Base-by-base conservation (phyloP, 768 basidiomycete genomes). In the Lactarius deliciosus region DNA sequence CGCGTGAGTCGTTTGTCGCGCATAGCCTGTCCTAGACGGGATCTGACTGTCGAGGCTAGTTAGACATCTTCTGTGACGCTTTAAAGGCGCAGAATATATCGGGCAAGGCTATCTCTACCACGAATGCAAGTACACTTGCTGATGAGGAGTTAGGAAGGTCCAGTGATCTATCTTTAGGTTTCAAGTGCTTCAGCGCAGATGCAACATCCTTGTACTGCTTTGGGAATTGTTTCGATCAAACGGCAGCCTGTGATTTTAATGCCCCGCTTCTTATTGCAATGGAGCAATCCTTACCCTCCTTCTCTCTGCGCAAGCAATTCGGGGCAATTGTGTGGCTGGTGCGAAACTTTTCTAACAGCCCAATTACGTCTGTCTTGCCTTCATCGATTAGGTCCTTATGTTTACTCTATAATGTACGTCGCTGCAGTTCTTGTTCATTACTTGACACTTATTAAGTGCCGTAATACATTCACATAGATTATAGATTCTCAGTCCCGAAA, bases 171-270 rank as follows among this genome's bases (percentile, higher is more conserved):
- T 58, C 32, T 6, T 34, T 58, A 36, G 57, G 57, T 22, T 58
- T 58, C 57, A 40, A 58, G 38, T 58, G 57, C 36, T 58, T 58
- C 57, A 58, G 57, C 20, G 57, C 57, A 40, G 57, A 58, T 40
- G 57, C 57, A 8, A 58, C 22, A 38, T 58, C 57, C 32, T 25
- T 58, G 40, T 58, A n/a, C 38, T 58, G 38, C 36, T 58, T 58
- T 58, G 57, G 57, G 34, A n/a, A 28, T 25, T 58, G 57, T 38
- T 58, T 58, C 36, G n/a, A 58, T 34, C 57, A 58, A 38, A 58
- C 57, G 11, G 28, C 36, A 11, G n/a, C 34, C 1, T n/a, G 36
- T 40, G 38, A 58, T 16, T 58, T 58, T 25, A 58, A 58, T n/a
- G 20, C 57, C 5, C 38, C 57, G 2, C 57, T 58, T 34, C 22